Evolutionary conservation across 2,329 filamentous ascomycete genomes (phyloP).

Genomic region (Fusarium newnesense): DNA sequence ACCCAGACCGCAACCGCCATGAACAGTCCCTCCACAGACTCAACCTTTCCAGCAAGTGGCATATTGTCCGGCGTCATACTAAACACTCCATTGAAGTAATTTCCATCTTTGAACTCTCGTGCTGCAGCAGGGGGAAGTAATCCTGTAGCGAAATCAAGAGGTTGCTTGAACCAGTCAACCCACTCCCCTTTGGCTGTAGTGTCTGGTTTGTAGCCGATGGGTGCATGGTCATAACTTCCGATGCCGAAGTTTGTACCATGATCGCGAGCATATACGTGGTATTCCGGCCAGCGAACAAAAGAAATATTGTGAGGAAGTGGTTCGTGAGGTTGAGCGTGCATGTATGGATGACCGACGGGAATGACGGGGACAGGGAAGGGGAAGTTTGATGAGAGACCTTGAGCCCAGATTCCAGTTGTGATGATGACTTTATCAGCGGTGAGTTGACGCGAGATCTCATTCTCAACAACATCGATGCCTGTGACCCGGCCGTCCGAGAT

Average conservation of each 20-base stretch:
- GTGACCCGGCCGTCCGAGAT: not conserved
- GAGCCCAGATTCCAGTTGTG: slow-evolving; percentile 40
- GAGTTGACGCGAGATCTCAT: not conserved
- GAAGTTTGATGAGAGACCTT: slow-evolving; percentile 24
- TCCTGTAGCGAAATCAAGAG: slow-evolving; percentile 12
- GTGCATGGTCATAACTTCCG: slow-evolving; percentile 37
- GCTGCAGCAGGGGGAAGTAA: slow-evolving; percentile 22
- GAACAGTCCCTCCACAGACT: slow-evolving; percentile 13
- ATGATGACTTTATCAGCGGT: slow-evolving; percentile 35
- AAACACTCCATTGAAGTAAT: slow-evolving; percentile 39
- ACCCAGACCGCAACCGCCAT: slow-evolving; percentile 40
- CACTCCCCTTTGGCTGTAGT: slow-evolving; percentile 30
- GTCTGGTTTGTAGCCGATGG: slow-evolving; percentile 14
- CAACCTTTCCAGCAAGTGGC: slow-evolving; percentile 28
- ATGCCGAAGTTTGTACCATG: slow-evolving; percentile 37
- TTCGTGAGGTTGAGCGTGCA: slow-evolving; percentile 2
- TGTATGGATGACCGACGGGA: slow-evolving; percentile 40
- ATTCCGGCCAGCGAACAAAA: slow-evolving; percentile 39
- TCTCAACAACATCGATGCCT: slow-evolving; percentile 6
- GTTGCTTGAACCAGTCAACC: slow-evolving; percentile 27
- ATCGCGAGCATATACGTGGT: slow-evolving; percentile 39
- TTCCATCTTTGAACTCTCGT: slow-evolving; percentile 12
- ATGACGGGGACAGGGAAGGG: slow-evolving; percentile 35
- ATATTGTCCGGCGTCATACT: slow-evolving; percentile 44
- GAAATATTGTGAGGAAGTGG: not conserved